phyloP scores from a whole-genome alignment of 2,329 filamentous ascomycete genomes.

The Microsporum canis region DNA sequence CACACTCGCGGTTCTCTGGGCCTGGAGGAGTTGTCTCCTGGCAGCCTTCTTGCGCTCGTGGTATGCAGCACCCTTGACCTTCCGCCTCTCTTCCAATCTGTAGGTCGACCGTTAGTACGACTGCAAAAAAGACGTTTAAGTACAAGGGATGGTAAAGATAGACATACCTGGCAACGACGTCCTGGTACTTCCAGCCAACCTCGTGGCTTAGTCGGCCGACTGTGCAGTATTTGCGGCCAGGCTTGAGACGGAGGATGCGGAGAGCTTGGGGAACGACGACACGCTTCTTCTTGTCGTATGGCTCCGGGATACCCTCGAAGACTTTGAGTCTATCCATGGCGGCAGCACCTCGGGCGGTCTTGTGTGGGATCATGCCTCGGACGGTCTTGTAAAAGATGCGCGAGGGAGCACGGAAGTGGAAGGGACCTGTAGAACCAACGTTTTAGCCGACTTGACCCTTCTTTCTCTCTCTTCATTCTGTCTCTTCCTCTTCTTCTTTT shows the following conservation, averaged over 20 bases:
- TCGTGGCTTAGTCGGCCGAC: conserved; percentile 96
- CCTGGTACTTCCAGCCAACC: conserved; percentile 99
- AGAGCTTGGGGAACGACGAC: conserved; percentile 98
- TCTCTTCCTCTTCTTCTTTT: neutral
- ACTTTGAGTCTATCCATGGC: conserved; percentile 98
- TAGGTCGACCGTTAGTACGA: neutral
- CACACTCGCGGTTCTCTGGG: conserved; percentile 82
- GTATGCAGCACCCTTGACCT: conserved; percentile 98
- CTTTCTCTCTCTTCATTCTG: neutral
- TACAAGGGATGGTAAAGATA: neutral
- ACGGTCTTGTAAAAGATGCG: conserved; percentile 99
- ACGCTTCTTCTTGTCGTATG: conserved; percentile 99
- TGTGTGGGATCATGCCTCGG: conserved; percentile 99
- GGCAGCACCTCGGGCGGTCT: conserved; percentile 93
- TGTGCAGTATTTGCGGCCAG: conserved; percentile 99
- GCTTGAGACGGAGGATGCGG: conserved; percentile 90
- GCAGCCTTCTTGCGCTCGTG: conserved; percentile 99
- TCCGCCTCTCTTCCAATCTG: conserved; percentile 98
- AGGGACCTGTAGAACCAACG: conserved; percentile 56
- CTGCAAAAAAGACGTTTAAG: conserved; percentile 3
- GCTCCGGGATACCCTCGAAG: conserved; percentile 97
- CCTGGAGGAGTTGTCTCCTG: conserved; percentile 78
- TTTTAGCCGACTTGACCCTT: conserved; percentile 8
- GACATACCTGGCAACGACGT: conserved; percentile 91
- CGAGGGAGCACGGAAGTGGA: conserved; percentile 98